phyloP scores from a whole-genome alignment of 495 filamentous ascomycete species.

The Hypoxylon perforatum region DNA sequence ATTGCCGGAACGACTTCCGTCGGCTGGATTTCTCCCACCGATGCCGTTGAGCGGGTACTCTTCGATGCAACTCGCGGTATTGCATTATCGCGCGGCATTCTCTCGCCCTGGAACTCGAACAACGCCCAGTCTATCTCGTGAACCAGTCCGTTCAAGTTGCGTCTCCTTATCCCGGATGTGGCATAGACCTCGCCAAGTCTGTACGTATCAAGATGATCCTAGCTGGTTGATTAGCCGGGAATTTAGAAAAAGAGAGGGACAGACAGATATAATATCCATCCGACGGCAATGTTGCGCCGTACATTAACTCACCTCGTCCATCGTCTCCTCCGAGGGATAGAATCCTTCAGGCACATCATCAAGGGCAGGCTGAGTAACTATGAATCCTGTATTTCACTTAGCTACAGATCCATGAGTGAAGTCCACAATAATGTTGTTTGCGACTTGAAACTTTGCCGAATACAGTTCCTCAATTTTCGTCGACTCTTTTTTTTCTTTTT shows the following conservation, averaged over 20 bases:
- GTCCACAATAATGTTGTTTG: too few relatives aligned
- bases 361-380: constrained; percentile 87
- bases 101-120: constrained; percentile 78
- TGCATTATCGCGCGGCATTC: constrained; percentile 76
- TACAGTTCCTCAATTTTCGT: background rate
- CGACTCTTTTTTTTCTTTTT: constrained; percentile 1
- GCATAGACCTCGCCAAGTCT: constrained; percentile 85
- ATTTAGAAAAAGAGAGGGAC: constrained; percentile 61
- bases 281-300: background rate
- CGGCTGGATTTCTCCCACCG: constrained; percentile 47
- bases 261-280: background rate
- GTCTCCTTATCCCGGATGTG: constrained; percentile 85
- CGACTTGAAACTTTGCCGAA: background rate
- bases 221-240: constrained; percentile 57
- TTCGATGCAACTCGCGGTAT: constrained; percentile 63
- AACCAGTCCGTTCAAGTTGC: constrained; percentile 68
- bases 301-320: constrained; percentile 51
- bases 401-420: constrained; percentile 3
- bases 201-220: constrained; percentile 77
- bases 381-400: constrained; percentile 52
- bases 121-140: constrained; percentile 98
- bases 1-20: constrained; percentile 55
- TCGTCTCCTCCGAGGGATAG: constrained; percentile 66
- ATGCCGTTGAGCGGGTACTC: constrained; percentile 45
- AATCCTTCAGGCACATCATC: constrained; percentile 87